Evolutionary conservation across 169 alveolate species (phyloP), one percentile per base, ranked within the genome.

Genomic region (Plasmodium vivax): DNA sequence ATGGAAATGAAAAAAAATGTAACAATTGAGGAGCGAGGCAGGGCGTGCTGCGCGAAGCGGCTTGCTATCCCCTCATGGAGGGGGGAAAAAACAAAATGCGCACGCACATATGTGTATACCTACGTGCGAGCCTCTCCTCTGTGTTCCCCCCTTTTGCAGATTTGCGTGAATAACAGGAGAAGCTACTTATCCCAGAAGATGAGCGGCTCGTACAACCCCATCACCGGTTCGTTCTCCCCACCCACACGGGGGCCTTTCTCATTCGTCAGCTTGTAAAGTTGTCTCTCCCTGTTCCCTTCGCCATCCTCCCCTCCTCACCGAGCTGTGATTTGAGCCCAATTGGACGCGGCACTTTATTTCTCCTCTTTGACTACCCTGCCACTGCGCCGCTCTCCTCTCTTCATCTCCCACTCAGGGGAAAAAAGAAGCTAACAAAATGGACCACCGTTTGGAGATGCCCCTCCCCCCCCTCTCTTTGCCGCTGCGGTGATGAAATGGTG

Each of bases 131-230:
- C 62, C 62, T 14, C 27, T 51, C 14, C 16, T 51, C 16, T 3
- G 62, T 51, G 16, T 83, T 8, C 43, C 27, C 32, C 27, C 56
- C 2, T 38, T 2, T 51, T 10, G 36, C 77, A 85, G 93, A 72
- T 38, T 4, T 38, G 41, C 82, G 45, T 58, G 23, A 12, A 38
- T 19, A 88, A 56, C 47, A 88, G 94, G 72, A 51, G 88, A 79
- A 80, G 58, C 30, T 90, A 45, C 43, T 54, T 90, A 84, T 68
- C 90, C 41, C 83, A 79, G 71, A 90, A 80, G 32, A 81, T 74
- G 12, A 90, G 71, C 82, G 80, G 92, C 0, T 90, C 92, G 36
- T 81, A 90, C 41, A 90, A 90, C 14, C 94, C 94, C 43, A 90
- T 90, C 34, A 90, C 94, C 12, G 94, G 94, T 90, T 62, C 27